Base-by-base conservation (phyloP, 1,284 basidiomycete genomes). In the Sanghuangporus baumii region DNA sequence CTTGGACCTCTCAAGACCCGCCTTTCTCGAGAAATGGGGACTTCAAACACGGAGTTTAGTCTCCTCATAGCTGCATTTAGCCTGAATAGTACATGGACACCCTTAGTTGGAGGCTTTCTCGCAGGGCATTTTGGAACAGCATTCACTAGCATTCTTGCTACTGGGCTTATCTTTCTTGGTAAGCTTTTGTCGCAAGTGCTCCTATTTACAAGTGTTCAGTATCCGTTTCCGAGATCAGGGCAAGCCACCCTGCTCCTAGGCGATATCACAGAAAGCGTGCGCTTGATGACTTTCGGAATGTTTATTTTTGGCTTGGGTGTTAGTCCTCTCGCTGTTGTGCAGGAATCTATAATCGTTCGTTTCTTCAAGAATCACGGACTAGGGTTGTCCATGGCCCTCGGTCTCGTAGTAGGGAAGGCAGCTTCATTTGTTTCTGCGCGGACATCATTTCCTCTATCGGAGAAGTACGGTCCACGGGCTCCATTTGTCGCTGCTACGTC, bases 11-110 rank as follows among this genome's bases (percentile, higher is more conserved):
- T 92, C 62, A 92, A 93, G 73, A 88, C 86, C 47, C 79, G 85
- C 26, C 76, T 92, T 12, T 80, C 84, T 7, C 79, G 85, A 60
- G 89, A 93, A 69, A 80, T 92, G 63, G 87, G 87, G 47, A 87
- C 88, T 2, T 83, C 86, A 47, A 88, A 92, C 71, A 84, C 87
- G 0, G 86, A 93, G 70, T 93, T 89, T 72, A 86, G 87, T 55
- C 78, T 91, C 37, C 75, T 93, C 50, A 81, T 93, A 58, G 86
- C 90, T 12, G 88, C 89, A 0, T 86, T 85, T 68, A 88, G 85
- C 61, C 73, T 92, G 41, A 92, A 91, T 70, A 85, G 86, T 64
- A 91, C 89, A 46, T 91, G 89, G 89, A 92, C 90, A 9, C 89
- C 89, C 0, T 78, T 92, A 4, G 78, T 90, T 0, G 88, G 86